A percentile compares a stretch with the other conserved stretches of the same genome.
phyloP scores from a whole-genome alignment of 495 filamentous ascomycete genomes.

The Glonium stellatum region DNA sequence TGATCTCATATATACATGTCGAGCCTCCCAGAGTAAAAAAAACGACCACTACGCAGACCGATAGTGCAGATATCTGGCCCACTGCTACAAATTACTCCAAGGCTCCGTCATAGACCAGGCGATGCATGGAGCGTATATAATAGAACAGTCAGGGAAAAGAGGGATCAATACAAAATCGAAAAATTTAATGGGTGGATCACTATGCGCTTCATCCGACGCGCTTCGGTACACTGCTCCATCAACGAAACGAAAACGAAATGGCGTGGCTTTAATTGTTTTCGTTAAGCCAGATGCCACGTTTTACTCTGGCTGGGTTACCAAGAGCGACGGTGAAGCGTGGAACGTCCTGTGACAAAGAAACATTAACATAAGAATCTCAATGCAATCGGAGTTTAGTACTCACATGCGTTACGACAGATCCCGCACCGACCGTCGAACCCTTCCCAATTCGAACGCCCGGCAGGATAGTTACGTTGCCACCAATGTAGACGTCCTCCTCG shows the following conservation, averaged over 20 bases:
- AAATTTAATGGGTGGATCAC: background rate
- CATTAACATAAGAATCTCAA: slow-evolving; percentile 3
- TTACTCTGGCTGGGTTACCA: slow-evolving; percentile 57
- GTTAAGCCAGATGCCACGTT: slow-evolving; percentile 42
- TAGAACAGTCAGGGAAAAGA: background rate
- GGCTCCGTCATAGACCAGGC: slow-evolving; percentile 1
- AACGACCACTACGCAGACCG: background rate
- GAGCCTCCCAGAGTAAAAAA: background rate
- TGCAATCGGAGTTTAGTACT: slow-evolving; percentile 12
- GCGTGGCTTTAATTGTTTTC: background rate
- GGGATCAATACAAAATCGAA: background rate
- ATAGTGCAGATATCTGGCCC: slow-evolving; percentile 1
- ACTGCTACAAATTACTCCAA: background rate
- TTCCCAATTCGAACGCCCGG: slow-evolving; percentile 40
- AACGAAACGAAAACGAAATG: too few species aligned
- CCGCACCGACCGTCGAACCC: slow-evolving; percentile 35
- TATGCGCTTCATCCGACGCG: too few species aligned
- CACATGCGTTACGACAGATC: slow-evolving; percentile 38
- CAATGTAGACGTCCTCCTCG: slow-evolving; percentile 85
- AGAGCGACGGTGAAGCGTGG: slow-evolving; percentile 53
- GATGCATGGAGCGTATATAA: background rate
- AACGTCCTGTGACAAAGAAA: slow-evolving; percentile 44
- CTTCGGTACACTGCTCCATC: too few species aligned
- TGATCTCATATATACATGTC: slow-evolving; percentile 4
- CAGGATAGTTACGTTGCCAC: slow-evolving; percentile 75